phyloP scores from a whole-genome alignment of 2,329 filamentous ascomycete species.

The Fusarium piperis region DNA sequence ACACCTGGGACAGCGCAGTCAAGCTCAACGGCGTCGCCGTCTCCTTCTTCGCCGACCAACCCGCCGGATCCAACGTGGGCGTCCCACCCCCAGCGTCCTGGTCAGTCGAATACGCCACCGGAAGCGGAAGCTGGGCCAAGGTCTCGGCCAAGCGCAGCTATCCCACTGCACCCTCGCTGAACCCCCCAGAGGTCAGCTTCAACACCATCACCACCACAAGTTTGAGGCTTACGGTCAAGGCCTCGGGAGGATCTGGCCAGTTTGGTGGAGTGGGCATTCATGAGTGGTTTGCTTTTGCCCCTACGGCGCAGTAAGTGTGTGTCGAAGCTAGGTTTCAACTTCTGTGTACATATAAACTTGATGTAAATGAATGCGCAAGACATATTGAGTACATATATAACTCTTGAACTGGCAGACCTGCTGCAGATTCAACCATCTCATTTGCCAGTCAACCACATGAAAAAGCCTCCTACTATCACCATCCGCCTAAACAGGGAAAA shows the following conservation, averaged over 20 bases:
- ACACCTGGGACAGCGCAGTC: constrained; percentile 44
- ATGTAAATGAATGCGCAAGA: not conserved
- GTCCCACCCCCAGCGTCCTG: constrained; percentile 44
- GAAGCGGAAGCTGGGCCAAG: constrained; percentile 29
- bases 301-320: not conserved
- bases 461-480: not conserved
- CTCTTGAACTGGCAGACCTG: not conserved
- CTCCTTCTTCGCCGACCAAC: constrained; percentile 46
- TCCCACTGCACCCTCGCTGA: not conserved
- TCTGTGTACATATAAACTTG: not conserved
- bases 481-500: not conserved
- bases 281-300: constrained; percentile 15
- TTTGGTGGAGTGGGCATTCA: constrained; percentile 13
- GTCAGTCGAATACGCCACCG: constrained; percentile 40
- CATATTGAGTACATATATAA: no score
- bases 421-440: not conserved
- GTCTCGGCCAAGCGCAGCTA: not conserved
- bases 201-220: constrained; percentile 32
- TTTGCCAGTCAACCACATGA: not conserved
- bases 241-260: constrained; percentile 5
- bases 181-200: constrained; percentile 3
- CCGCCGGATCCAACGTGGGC: constrained; percentile 42
- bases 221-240: constrained; percentile 1
- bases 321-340: not conserved
- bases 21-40: constrained; percentile 44